Percentiles rank a stretch among this genome's conserved stretches.
Evolutionary conservation across 2,329 filamentous ascomycete species (phyloP).

Genomic region (Xylariomycetidae sp.): DNA sequence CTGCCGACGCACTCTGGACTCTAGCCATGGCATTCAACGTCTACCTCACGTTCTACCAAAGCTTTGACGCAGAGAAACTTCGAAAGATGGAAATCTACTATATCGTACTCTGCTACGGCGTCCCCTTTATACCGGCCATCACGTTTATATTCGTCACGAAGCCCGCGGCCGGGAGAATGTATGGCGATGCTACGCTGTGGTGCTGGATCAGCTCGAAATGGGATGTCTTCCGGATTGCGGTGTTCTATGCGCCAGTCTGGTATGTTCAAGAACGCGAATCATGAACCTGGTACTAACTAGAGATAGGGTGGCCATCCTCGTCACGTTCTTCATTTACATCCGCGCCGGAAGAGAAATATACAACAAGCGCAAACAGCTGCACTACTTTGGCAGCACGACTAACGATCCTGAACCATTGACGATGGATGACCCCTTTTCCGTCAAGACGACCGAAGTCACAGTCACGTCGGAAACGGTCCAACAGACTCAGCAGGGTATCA

Average conservation of each 20-base stretch:
- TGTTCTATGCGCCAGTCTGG: conserved; percentile 73
- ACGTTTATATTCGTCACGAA: conserved; percentile 61
- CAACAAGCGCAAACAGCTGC: conserved; percentile 59
- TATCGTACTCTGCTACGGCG: conserved; percentile 63
- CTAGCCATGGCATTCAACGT: conserved; percentile 82
- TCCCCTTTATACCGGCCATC: conserved; percentile 66
- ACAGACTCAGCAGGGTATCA: conserved; percentile 24
- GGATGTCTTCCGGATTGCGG: conserved; percentile 67
- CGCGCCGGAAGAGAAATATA: conserved; percentile 64
- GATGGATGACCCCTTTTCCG: conserved; percentile 42
- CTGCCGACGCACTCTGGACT: conserved; percentile 71
- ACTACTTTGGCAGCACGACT: conserved; percentile 44
- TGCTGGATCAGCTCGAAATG: conserved; percentile 69
- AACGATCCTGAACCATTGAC: conserved; percentile 36
- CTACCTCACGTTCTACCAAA: conserved; percentile 73
- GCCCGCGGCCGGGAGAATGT: conserved; percentile 52
- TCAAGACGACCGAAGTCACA: conserved; percentile 60
- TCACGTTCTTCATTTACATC: conserved; percentile 62
- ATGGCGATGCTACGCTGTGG: conserved; percentile 74
- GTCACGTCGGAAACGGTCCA: conserved; percentile 50
- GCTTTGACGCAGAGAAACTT: conserved; percentile 61
- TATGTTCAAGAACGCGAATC: conserved; percentile 28
- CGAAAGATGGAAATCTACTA: conserved; percentile 68
- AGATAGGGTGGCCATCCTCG: conserved; percentile 52
- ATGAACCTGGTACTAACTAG: conserved; percentile 5